Percentiles rank a stretch among this genome's conserved stretches.
Conservation (phyloP, 106 monocot genomes). For the Acanthochlamys bracteata region DNA sequence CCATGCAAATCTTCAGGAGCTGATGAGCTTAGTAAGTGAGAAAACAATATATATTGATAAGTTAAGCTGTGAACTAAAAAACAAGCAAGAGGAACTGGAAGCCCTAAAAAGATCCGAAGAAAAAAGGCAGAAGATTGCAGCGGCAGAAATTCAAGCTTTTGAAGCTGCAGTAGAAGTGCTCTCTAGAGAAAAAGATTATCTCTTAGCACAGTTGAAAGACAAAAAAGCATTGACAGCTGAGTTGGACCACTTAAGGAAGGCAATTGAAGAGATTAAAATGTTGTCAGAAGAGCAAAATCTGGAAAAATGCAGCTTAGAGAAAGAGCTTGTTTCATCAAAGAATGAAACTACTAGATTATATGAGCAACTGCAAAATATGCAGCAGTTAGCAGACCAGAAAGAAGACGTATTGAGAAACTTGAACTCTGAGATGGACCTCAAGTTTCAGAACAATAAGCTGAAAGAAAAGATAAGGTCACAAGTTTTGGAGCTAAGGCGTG, state of each 20-base stretch:
- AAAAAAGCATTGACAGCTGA: slow-evolving; percentile 22
- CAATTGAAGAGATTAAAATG: slow-evolving; percentile 18
- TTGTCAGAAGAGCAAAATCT: slow-evolving; percentile 18
- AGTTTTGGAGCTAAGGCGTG: slow-evolving; percentile 17
- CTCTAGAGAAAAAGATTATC: slow-evolving; percentile 30
- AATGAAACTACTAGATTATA: slow-evolving; percentile 27
- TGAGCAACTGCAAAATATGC: slow-evolving; percentile 28
- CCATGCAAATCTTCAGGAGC: slow-evolving; percentile 49
- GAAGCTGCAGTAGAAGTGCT: slow-evolving; percentile 38
- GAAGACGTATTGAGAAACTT: slow-evolving; percentile 26
- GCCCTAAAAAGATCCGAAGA: slow-evolving; percentile 38
- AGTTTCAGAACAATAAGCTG: slow-evolving; percentile 26
- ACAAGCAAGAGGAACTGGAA: slow-evolving; percentile 49
- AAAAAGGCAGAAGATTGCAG: slow-evolving; percentile 30
- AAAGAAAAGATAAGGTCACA: slow-evolving; percentile 45
- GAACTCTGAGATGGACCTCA: slow-evolving; percentile 30
- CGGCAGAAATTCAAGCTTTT: slow-evolving; percentile 39
- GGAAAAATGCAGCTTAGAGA: slow-evolving; percentile 29
- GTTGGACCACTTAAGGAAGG: slow-evolving; percentile 24
- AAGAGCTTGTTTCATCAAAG: slow-evolving; percentile 24
- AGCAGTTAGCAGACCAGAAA: slow-evolving; percentile 30
- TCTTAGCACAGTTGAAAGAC: slow-evolving; percentile 31
- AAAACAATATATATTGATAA: slow-evolving; percentile 62
- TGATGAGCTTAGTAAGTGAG: slow-evolving; percentile 45
- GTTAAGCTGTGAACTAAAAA: slow-evolving; percentile 40